Evolutionary conservation across 768 basidiomycete species (phyloP), one percentile per base, ranked within the genome.

Genomic region (Termitomyces sp.): DNA sequence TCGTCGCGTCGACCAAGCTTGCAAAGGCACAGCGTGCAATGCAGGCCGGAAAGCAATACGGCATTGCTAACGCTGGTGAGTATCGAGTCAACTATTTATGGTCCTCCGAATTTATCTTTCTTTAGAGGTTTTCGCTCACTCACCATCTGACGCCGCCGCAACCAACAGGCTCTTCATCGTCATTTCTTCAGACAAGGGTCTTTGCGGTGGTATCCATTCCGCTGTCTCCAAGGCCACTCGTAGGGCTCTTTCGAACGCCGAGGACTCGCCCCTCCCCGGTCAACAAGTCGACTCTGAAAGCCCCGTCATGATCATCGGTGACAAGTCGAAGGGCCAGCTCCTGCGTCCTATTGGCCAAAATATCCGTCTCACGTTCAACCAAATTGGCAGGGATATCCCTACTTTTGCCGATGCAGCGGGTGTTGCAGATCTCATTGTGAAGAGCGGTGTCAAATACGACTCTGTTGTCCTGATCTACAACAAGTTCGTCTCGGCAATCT

Each of bases 151-250:
- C 69, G 78, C 82, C 42, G 77, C 85, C 22, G 78, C 84, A 46
- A 80, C 86, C 68, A 85, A 83, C 71, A 91, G 90, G 70, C 92
- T 98, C 64, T 94, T 96, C 79, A 72, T 98, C 64, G 92, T 95
- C 71, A 75, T 97, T 68, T 97, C 96, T 47, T 98, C 96, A 55
- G 96, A 98, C 86, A 94, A 95, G 77, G 96, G 97, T 76, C 92
- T 99, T 57, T 99, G 96, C 70, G 96, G 97, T 77, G 96, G 97
- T 82, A 96, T 99, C 68, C 96, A 98, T 80, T 98, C 96, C 42
- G 94, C 93, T 54, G 92, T 98, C 69, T 82, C 89, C 65, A 97
- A 98, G 76, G 84, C 86, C 56, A 90, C 93, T 51, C 90, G 92
- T 64, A 83, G 82, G 57, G 88, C 83, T 31, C 68, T 95, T 56